phyloP scores from a whole-genome alignment of 2,329 filamentous ascomycete genomes.

The Microcyclosporella mali region DNA sequence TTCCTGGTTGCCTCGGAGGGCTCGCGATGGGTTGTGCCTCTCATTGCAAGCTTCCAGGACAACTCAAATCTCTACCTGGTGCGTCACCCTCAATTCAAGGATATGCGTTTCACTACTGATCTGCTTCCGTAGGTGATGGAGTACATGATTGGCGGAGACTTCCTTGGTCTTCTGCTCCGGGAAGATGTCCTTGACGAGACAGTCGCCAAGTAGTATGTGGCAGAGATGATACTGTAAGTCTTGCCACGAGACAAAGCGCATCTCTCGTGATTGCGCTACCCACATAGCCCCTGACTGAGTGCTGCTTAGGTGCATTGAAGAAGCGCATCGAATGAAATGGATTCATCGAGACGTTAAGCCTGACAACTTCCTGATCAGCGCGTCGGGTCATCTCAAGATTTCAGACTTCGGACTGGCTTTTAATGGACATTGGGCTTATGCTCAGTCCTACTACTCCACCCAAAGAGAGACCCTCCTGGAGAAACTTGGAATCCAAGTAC shows the following conservation, averaged over 20 bases:
- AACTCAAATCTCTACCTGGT: conserved; percentile 72
- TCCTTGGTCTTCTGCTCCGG: conserved; percentile 76
- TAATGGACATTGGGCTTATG: conserved; percentile 90
- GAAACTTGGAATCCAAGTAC: conserved; percentile 66
- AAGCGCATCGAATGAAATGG: conserved; percentile 47
- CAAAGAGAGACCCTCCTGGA: conserved; percentile 73
- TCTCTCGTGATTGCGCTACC: too few relatives aligned
- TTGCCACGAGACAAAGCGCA: conserved; percentile 91
- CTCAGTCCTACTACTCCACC: conserved; percentile 77
- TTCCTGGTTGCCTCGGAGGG: conserved; percentile 83
- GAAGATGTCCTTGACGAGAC: conserved; percentile 76
- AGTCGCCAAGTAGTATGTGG: conserved; percentile 78
- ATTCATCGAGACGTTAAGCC: conserved; percentile 97
- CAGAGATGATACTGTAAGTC: conserved; percentile 92
- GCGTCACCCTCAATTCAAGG: too few relatives aligned
- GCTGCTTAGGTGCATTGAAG: too few relatives aligned
- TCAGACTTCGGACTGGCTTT: conserved; percentile 95
- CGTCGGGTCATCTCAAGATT: conserved; percentile 85
- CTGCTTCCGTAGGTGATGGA: conserved; percentile 61
- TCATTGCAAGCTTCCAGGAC: conserved; percentile 88
- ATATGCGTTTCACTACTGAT: too few relatives aligned
- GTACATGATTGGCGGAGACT: conserved; percentile 95
- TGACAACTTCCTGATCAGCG: conserved; percentile 89
- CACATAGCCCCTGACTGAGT: too few relatives aligned
- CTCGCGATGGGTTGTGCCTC: conserved; percentile 83